Evolutionary conservation across 1,284 basidiomycete species (phyloP).

Genomic region (Mycosarcoma mackinlayi): DNA sequence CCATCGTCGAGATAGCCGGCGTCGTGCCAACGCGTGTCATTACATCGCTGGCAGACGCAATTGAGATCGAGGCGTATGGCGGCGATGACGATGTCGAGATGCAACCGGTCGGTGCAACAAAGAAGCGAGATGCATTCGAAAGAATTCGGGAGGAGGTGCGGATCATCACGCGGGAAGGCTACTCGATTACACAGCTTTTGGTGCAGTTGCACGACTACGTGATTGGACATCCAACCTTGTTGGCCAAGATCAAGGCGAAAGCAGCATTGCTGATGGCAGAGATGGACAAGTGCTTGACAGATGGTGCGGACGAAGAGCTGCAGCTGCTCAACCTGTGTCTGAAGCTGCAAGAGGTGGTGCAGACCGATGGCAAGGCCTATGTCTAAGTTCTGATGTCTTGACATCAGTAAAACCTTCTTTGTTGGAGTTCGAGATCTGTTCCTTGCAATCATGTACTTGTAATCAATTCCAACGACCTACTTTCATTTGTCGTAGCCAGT

Average conservation of each 20-base stretch:
- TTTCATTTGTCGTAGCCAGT: no score
- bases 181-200: constrained; percentile 89
- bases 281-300: constrained; percentile 93
- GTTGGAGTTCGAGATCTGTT: neutral
- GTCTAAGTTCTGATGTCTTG: constrained; percentile 10
- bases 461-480: neutral
- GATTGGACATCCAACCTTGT: constrained; percentile 82
- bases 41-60: constrained; percentile 75
- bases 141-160: constrained; percentile 79
- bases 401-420: no score
- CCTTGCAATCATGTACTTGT: constrained; percentile 23
- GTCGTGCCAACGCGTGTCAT: constrained; percentile 85
- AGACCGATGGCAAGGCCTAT: constrained; percentile 41
- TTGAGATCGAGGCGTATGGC: constrained; percentile 76
- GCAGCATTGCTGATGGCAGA: constrained; percentile 89
- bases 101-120: constrained; percentile 70
- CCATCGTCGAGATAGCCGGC: constrained; percentile 95
- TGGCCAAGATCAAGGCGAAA: constrained; percentile 82
- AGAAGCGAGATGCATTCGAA: constrained; percentile 74
- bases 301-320: constrained; percentile 97
- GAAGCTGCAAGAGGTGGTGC: constrained; percentile 71
- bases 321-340: constrained; percentile 90
- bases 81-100: constrained; percentile 70
- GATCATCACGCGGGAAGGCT: constrained; percentile 84
- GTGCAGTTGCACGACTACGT: constrained; percentile 93